A percentile compares a stretch with the other conserved stretches of the same genome.
Evolutionary conservation across 768 basidiomycete species (phyloP).

Genomic region (Gyrodon lividus): DNA sequence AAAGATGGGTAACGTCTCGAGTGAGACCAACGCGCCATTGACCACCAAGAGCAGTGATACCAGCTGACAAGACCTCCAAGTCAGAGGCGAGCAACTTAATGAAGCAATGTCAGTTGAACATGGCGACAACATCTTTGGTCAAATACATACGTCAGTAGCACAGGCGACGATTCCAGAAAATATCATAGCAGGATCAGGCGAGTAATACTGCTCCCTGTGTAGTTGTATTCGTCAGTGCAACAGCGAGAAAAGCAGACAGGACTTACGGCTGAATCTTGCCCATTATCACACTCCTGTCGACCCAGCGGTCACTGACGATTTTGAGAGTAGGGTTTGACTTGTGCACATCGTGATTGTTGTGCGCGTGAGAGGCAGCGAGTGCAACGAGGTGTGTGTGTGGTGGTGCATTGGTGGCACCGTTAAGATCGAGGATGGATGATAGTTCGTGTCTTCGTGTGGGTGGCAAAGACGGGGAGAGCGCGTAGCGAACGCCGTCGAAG

Average conservation of each 20-base stretch:
- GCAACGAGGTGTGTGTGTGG: constrained; percentile 53
- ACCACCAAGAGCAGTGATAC: constrained; percentile 75
- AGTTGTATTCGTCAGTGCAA: constrained; percentile 1
- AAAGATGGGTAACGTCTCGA: constrained; percentile 84
- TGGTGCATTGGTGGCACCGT: constrained; percentile 49
- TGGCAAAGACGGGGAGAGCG: constrained; percentile 50
- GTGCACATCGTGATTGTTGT: constrained; percentile 28
- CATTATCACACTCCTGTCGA: constrained; percentile 61
- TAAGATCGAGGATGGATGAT: constrained; percentile 44
- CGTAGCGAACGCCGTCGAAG: constrained; percentile 46
- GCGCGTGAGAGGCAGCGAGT: constrained; percentile 51
- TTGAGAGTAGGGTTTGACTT: constrained; percentile 38
- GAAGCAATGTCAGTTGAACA: background rate
- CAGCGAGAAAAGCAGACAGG: background rate
- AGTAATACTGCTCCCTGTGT: constrained; percentile 58
- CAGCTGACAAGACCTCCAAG: constrained; percentile 69
- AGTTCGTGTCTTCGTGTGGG: constrained; percentile 44
- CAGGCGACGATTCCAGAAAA: constrained; percentile 84
- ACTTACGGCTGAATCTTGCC: constrained; percentile 58
- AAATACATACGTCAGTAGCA: constrained; percentile 55
- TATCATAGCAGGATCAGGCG: constrained; percentile 71
- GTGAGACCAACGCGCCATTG: constrained; percentile 78
- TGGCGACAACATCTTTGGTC: background rate
- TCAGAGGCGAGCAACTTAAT: constrained; percentile 60
- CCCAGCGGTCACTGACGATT: constrained; percentile 56